A percentile compares a stretch with the other conserved stretches of the same genome.
Conservation (phyloP, 768 basidiomycete species). For the Leccinellum luteum region DNA sequence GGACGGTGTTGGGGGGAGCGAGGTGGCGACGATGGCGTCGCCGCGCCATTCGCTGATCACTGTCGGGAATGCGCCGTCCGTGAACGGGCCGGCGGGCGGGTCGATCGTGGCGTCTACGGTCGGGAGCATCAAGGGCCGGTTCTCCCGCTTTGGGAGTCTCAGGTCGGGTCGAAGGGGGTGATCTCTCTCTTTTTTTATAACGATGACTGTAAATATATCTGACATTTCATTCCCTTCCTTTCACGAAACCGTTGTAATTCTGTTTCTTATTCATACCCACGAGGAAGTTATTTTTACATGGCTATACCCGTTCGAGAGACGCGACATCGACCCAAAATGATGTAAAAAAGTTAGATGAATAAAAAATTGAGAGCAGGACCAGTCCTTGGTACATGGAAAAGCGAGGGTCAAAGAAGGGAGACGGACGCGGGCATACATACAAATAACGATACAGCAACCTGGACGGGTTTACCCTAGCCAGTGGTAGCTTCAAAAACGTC, state of each 20-base stretch:
- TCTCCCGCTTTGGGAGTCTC: conserved; percentile 76
- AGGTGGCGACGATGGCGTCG: conserved; percentile 46
- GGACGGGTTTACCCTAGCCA: conserved; percentile 1
- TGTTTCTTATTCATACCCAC: conserved; percentile 20
- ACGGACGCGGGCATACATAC: background rate
- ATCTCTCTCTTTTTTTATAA: background rate
- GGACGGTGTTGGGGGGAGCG: conserved; percentile 44
- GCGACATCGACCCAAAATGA: background rate
- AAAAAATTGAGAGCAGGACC: conserved; percentile 10
- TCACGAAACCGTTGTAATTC: conserved; percentile 7
- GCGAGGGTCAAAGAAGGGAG: background rate
- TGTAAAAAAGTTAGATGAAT: conserved; percentile 9
- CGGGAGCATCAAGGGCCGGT: conserved; percentile 67
- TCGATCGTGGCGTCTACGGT: conserved; percentile 64
- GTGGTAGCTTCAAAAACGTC: background rate
- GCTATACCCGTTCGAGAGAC: conserved; percentile 11
- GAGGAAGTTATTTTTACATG: conserved; percentile 4
- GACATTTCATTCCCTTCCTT: background rate
- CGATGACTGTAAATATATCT: background rate
- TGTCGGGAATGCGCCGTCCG: conserved; percentile 49
- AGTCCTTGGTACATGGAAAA: background rate
- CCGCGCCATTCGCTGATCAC: conserved; percentile 76
- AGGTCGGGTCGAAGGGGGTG: conserved; percentile 44
- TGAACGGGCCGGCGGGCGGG: conserved; percentile 42
- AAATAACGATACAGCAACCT: conserved; percentile 31